Conservation (phyloP, 2,329 filamentous ascomycete species). For the Monosporascus cannonballus region DNA sequence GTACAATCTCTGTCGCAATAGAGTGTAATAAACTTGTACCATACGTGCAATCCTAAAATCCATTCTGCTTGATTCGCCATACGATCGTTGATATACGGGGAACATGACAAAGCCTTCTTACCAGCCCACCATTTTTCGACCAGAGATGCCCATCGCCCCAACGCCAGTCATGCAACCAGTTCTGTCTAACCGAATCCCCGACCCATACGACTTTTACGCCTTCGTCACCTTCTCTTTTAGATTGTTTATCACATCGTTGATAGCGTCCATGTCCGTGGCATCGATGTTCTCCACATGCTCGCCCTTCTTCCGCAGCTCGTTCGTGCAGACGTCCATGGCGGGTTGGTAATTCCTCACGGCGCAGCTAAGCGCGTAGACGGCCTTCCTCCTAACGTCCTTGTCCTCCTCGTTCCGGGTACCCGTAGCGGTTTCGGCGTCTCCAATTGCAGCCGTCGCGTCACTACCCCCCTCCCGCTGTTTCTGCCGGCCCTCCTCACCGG, state of each 20-base stretch:
- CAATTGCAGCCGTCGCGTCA: too few species aligned
- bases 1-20: constrained; percentile 6
- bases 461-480: too few species aligned
- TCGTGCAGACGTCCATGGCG: constrained; percentile 62
- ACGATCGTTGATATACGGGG: background rate
- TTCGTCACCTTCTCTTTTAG: constrained; percentile 50
- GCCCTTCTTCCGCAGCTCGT: constrained; percentile 52
- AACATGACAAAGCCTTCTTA: background rate
- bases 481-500: too few species aligned
- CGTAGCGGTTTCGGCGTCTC: too few species aligned
- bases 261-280: constrained; percentile 78
- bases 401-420: constrained; percentile 20
- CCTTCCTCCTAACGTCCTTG: constrained; percentile 71
- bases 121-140: background rate
- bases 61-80: background rate
- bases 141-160: constrained; percentile 1
- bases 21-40: constrained; percentile 22
- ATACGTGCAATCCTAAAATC: constrained; percentile 4
- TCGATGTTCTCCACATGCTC: constrained; percentile 59
- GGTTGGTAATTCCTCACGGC: constrained; percentile 86
- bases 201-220: constrained; percentile 7
- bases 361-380: constrained; percentile 81
- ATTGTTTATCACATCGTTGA: constrained; percentile 67
- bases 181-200: background rate
- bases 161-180: constrained; percentile 7